Evolutionary conservation across 768 basidiomycete genomes (phyloP).

Genomic region (Inosperma sp.): DNA sequence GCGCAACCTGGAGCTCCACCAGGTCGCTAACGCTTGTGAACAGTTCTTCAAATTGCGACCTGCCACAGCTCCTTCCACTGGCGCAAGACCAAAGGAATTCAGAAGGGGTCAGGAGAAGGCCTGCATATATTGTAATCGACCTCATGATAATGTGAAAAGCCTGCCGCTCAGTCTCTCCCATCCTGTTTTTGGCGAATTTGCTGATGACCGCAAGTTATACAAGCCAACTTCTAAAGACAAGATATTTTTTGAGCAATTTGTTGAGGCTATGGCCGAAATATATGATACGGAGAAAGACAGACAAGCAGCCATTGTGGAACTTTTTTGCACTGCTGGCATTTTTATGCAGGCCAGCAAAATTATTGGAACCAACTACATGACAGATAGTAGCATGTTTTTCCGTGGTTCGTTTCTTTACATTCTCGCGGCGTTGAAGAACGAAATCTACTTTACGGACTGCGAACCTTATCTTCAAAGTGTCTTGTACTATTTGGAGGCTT

Average conservation of each 20-base stretch:
- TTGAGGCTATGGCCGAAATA: not conserved
- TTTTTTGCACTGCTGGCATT: not conserved
- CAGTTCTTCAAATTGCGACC: not conserved
- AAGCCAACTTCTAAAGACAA: not conserved
- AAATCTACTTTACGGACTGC: conserved; percentile 1
- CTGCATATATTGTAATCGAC: not conserved
- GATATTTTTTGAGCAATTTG: not conserved
- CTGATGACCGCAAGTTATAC: not conserved
- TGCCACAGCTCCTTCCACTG: not conserved
- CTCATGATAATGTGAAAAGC: not conserved
- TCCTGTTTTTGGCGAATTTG: not conserved
- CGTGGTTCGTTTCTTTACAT: not conserved
- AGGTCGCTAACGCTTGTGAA: not conserved
- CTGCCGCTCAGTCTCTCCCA: not conserved
- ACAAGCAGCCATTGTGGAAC: not conserved
- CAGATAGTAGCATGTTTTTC: not conserved
- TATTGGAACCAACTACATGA: not conserved
- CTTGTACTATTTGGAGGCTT: conserved; percentile 4
- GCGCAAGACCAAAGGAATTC: not conserved
- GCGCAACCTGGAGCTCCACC: not conserved
- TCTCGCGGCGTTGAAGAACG: conserved; percentile 7
- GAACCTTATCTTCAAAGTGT: conserved; percentile 4
- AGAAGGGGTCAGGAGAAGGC: not conserved
- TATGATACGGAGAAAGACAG: not conserved
- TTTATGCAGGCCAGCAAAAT: not conserved